These are phyloP conservation scores for Coleophoma eucalyptorum DNA, from an alignment of 2,329 filamentous ascomycete species.

Conservation along the genomic window DNA sequence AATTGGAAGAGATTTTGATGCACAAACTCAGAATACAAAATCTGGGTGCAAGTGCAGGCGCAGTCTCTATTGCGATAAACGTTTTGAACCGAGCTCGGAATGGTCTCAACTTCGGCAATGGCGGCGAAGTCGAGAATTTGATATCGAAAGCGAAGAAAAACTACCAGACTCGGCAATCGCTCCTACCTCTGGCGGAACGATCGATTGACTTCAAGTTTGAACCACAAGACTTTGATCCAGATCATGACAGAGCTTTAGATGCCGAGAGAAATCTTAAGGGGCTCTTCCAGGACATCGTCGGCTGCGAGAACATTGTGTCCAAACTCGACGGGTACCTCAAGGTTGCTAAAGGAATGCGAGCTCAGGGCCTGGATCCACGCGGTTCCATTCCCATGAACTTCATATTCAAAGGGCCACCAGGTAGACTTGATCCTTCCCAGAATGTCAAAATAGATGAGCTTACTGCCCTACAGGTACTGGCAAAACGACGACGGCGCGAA, in stretches of 20 bases:
- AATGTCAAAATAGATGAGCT: background rate
- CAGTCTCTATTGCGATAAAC: conserved; percentile 50
- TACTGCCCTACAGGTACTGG: conserved; percentile 49
- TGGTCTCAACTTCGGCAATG: conserved; percentile 67
- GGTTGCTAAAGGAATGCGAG: conserved; percentile 39
- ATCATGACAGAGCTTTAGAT: conserved; percentile 40
- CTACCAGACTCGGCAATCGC: conserved; percentile 19
- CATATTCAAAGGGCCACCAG: conserved; percentile 51
- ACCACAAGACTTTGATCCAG: conserved; percentile 45
- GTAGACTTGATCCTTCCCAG: conserved; percentile 51
- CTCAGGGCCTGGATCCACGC: conserved; percentile 42
- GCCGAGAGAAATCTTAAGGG: conserved; percentile 36
- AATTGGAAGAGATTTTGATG: conserved; percentile 56
- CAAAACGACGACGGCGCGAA: conserved; percentile 69
- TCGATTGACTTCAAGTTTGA: conserved; percentile 20
- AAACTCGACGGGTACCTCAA: conserved; percentile 45
- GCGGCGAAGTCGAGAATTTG: conserved; percentile 70
- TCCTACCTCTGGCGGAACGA: conserved; percentile 6
- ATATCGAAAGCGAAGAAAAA: conserved; percentile 45
- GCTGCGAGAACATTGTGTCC: conserved; percentile 43
- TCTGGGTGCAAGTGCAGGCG: conserved; percentile 47
- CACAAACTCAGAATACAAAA: conserved; percentile 57
- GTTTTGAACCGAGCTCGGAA: conserved; percentile 59
- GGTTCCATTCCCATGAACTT: conserved; percentile 53
- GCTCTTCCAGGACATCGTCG: conserved; percentile 47